Base-by-base conservation (phyloP, 352 stramenopile species). In the Phytopythium litorale region DNA sequence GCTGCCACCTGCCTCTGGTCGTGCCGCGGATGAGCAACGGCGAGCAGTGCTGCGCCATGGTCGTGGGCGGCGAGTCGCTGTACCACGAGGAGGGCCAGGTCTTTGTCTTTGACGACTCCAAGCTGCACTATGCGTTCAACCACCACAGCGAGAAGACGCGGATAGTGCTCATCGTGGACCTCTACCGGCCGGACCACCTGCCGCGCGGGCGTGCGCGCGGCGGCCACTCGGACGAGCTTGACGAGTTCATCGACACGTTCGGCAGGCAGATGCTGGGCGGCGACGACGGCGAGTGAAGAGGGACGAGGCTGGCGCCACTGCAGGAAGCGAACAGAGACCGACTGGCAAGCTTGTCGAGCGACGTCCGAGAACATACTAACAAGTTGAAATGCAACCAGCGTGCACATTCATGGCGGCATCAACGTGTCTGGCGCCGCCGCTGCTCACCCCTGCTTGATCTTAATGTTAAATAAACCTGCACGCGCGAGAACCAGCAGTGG, bases 381-480 rank as follows among this genome's bases (percentile, higher is more conserved):
- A 46, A 46, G 40, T 46, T 46, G 40, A 46, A 46, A 46, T 46
- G 40, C 40, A 46, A 46, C 35, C 13, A 46, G 40, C 15, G 16
- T 9, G 21, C 40, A 23, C 40, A 46, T 40, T 11, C 35, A 58
- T n/a, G 9, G 12, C 49, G 53, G 19, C 8, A 45, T 48, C 49
- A 19, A 49, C 33, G 33, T n/a, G 21, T 55, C 35, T 8, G 19
- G 19, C 54, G 37, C 19, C 25, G 30, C 25, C 55, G 13, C 25
- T 12, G 28, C 38, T 84, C 71, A 87, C 56, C 75, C 71, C 60
- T 79, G 68, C 66, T 93, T 93, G 64, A 95, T 87, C 74, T 94
- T 94, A 72, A 95, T 94, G 77, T 95, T 95, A 88, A 95, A 95
- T 87, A 95, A 77, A 84, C 87, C 87, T 95, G 71, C 50, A n/a